Evolutionary conservation across 106 monocot genomes (phyloP), one percentile per base, ranked within the genome.

Genomic region (Chionographis japonica): DNA sequence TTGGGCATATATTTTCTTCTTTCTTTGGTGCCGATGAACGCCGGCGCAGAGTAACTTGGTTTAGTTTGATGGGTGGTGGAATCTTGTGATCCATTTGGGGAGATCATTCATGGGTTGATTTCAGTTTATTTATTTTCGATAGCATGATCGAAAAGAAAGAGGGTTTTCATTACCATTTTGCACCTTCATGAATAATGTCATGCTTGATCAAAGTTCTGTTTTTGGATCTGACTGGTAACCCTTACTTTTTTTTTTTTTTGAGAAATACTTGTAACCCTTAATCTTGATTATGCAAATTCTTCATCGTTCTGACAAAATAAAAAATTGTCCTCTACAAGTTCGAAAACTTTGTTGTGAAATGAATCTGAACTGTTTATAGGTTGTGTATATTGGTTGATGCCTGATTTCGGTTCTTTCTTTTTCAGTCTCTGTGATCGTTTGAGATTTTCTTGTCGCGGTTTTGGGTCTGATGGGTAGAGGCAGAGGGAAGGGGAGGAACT

Each of bases 401-500:
- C n/a, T 60, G 6, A 46, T 66, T 27, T 50, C 46, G 13, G 15
- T 57, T 59, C 54, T 62, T 64, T 68, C 40, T 12, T 6, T 62
- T 54, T 50, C 74, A 69, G 69, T 3, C 67, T 60, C 53, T 63
- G 41, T 75, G 46, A 76, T 65, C 49, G 35, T 16, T 43, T 64
- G 60, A 66, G 41, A 15, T 13, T 19, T 71, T 71, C 15, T n/a
- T 20, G 72, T 27, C 37, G 20, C 12, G 16, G 15, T 73, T 18
- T 50, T 49, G 37, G 37, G 17, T 40, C 54, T 50, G 46, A 86
- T 90, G 90, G 90, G 86, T n/a, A 80, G 90, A 78, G 83, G 86
- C 39, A 80, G 90, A 72, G 90, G 90, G 15, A 90, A 86, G 75
- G 86, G 83, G 10, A 90, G 80, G 78, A 90, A 75, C 68, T 62